Evolutionary conservation across 306 rosid species (phyloP).

Genomic region (Phaseolus lunatus): DNA sequence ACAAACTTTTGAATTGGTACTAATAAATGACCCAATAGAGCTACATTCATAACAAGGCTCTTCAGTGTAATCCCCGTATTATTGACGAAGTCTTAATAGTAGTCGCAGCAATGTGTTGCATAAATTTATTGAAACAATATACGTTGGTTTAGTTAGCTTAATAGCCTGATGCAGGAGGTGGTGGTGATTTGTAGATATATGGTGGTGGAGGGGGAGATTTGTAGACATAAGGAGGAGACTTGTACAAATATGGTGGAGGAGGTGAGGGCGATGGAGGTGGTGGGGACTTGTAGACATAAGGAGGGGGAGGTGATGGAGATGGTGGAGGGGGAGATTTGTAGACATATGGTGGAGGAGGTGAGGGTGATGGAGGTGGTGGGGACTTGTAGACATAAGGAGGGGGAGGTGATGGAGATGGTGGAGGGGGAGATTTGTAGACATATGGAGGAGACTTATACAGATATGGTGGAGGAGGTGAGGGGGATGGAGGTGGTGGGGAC

Average conservation of each 20-base stretch:
- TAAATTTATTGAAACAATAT: conserved; percentile 10
- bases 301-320: not conserved
- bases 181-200: conserved; percentile 43
- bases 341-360: conserved; percentile 17
- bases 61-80: not conserved
- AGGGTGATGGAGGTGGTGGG: not conserved
- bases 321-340: not conserved
- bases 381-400: conserved; percentile 29
- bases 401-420: too few relatives aligned
- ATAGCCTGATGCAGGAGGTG: conserved; percentile 18
- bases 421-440: too few relatives aligned
- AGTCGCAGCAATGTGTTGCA: not conserved
- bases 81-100: not conserved
- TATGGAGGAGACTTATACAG: not conserved
- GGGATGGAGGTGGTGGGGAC: not conserved
- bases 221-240: not conserved
- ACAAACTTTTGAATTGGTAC: not conserved
- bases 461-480: conserved; percentile 4
- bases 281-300: not conserved
- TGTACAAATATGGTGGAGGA: conserved; percentile 3
- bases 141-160: conserved; percentile 9
- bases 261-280: conserved; percentile 16
- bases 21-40: not conserved
- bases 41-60: not conserved
- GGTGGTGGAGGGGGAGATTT: conserved; percentile 21